Evolutionary conservation across 129 eudicot genomes (phyloP).

Genomic region (Artemisia tridentata): DNA sequence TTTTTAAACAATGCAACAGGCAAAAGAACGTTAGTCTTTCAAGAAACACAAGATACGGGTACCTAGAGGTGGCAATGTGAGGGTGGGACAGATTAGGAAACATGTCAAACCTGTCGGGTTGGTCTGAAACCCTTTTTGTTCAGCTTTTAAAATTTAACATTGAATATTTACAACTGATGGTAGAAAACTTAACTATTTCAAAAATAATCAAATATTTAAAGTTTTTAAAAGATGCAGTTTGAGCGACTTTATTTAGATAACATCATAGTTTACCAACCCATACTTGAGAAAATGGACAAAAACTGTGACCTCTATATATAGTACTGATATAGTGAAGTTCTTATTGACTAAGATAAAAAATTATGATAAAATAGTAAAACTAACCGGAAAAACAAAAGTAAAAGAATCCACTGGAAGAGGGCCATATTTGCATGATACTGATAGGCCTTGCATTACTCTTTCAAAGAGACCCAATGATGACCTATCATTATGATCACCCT

Average conservation of each 20-base stretch:
- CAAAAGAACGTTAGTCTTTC: background rate
- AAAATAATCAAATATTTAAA: too few relatives aligned
- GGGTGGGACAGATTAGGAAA: background rate
- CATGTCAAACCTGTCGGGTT: too few relatives aligned
- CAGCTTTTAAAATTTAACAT: too few relatives aligned
- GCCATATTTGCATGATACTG: conserved; percentile 75
- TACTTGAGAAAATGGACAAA: background rate
- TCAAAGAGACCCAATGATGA: conserved; percentile 70
- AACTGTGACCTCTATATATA: background rate
- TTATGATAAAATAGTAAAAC: background rate
- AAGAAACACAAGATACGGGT: background rate
- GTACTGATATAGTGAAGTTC: background rate
- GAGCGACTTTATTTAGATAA: too few relatives aligned
- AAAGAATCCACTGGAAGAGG: conserved; percentile 98
- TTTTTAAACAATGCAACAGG: conserved; percentile 21
- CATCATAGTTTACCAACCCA: background rate
- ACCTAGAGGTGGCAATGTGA: background rate
- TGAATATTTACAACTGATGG: too few relatives aligned
- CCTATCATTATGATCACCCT: conserved; percentile 40
- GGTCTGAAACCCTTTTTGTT: too few relatives aligned
- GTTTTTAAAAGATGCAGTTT: too few relatives aligned
- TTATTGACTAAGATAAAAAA: background rate
- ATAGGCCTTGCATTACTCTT: conserved; percentile 65
- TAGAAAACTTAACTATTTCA: too few relatives aligned
- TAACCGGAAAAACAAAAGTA: conserved; percentile 86